These are phyloP conservation scores for Scheffersomyces stambukii DNA, from an alignment of 1,139 yeast species.

Conservation along the genomic window DNA sequence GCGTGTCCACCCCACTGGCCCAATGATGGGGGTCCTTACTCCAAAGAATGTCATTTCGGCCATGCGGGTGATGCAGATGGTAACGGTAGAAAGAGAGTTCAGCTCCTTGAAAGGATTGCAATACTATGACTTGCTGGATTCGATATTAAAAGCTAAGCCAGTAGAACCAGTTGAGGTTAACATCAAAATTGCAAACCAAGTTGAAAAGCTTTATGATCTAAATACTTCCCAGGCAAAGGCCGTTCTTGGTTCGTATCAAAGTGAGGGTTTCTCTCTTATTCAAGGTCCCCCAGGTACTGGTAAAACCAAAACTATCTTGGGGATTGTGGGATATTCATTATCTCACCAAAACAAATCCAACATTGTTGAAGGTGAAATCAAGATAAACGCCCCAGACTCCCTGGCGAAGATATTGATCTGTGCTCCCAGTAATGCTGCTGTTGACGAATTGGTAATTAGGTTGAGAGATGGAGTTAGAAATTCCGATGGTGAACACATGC, in stretches of 20 bases:
- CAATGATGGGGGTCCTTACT: constrained; percentile 52
- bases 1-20: constrained; percentile 53
- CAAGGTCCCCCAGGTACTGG: constrained; percentile 99
- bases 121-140: constrained; percentile 68
- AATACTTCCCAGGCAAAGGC: constrained; percentile 91
- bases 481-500: constrained; percentile 51
- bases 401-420: constrained; percentile 63
- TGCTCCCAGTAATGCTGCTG: constrained; percentile 99
- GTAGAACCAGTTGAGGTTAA: constrained; percentile 32
- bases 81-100: constrained; percentile 90
- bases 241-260: constrained; percentile 63
- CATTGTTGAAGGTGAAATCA: constrained; percentile 18
- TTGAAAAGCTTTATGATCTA: constrained; percentile 50
- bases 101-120: constrained; percentile 77
- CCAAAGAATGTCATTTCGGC: constrained; percentile 64
- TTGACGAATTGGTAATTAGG: constrained; percentile 91
- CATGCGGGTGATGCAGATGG: constrained; percentile 77
- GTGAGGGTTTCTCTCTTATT: constrained; percentile 79
- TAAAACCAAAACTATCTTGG: constrained; percentile 93
- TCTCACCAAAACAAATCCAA: constrained; percentile 23
- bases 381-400: neutral
- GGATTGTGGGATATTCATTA: constrained; percentile 78
- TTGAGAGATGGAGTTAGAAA: constrained; percentile 67
- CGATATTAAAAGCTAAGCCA: constrained; percentile 66
- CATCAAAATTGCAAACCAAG: constrained; percentile 31